Evolutionary conservation across 2,329 filamentous ascomycete genomes (phyloP).

Genomic region (Pseudocercospora musae): DNA sequence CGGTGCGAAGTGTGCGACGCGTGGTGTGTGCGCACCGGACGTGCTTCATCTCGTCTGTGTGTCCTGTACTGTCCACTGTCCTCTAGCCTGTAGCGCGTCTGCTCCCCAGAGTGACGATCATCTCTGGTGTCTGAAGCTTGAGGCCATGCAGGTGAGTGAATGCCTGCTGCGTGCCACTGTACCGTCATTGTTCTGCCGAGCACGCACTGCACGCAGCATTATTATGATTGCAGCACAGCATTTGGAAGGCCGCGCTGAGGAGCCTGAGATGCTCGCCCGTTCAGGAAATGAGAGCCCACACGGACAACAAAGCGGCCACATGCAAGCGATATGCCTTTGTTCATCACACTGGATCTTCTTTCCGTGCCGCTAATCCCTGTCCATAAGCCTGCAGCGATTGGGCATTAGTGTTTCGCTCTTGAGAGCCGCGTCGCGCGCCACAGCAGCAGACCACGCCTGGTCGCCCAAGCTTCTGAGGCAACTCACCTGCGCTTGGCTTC

Average conservation of each 20-base stretch:
- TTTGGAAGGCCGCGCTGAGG: constrained; percentile 21
- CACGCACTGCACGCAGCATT: not conserved
- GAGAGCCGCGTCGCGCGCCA: constrained; percentile 1
- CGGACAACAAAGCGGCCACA: constrained; percentile 22
- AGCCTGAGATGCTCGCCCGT: constrained; percentile 10
- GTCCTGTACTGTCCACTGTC: too few relatives aligned
- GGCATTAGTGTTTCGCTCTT: constrained; percentile 7
- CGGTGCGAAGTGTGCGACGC: constrained; percentile 1
- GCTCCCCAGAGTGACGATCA: not conserved
- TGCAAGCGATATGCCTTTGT: constrained; percentile 21
- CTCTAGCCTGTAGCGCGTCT: not conserved
- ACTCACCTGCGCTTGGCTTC: not conserved
- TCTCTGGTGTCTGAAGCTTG: not conserved
- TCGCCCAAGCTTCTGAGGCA: not conserved
- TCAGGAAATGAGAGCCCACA: constrained; percentile 24
- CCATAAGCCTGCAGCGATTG: constrained; percentile 5
- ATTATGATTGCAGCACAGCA: constrained; percentile 14
- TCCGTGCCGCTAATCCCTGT: constrained; percentile 12
- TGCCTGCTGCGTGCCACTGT: not conserved
- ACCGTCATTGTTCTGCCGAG: not conserved
- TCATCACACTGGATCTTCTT: constrained; percentile 11
- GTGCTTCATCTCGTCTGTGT: not conserved
- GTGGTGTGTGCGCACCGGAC: not conserved
- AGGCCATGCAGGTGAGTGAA: constrained; percentile 1
- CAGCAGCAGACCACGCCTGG: not conserved